Percentiles rank a stretch among this genome's conserved stretches.
Evolutionary conservation across 78 protist species (phyloP).

Genomic region (Pelomyxa schiedti): DNA sequence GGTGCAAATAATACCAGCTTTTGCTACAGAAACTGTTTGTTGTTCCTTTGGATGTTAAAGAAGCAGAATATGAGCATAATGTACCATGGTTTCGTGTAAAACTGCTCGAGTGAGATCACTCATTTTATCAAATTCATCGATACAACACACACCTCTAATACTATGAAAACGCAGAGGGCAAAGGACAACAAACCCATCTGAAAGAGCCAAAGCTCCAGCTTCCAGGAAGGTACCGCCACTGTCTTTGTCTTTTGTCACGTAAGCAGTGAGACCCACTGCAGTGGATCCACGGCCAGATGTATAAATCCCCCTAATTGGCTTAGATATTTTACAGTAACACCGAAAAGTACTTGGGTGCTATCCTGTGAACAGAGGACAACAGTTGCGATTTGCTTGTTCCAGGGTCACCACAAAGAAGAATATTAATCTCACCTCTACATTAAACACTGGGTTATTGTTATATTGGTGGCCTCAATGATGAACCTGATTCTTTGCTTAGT

Average conservation of each 20-base stretch:
- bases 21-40: slow-evolving; percentile 99
- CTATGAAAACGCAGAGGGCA: too few species aligned
- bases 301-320: slow-evolving; percentile 97
- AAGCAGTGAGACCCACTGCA: slow-evolving; percentile 99
- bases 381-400: slow-evolving; percentile 97
- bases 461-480: too few species aligned
- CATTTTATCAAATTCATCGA: slow-evolving; percentile 99
- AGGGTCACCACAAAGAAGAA: slow-evolving; percentile 98
- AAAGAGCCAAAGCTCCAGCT: slow-evolving; percentile 83
- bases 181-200: too few species aligned
- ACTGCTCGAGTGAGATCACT: slow-evolving; percentile 87
- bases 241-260: slow-evolving; percentile 88
- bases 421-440: slow-evolving; percentile 93
- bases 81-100: slow-evolving; percentile 95
- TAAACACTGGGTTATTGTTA: too few species aligned
- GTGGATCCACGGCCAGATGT: slow-evolving; percentile 97
- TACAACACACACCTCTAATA: slow-evolving; percentile 98
- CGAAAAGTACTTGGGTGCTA: background rate
- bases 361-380: slow-evolving; percentile 84
- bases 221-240: slow-evolving; percentile 90
- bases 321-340: background rate
- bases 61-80: background rate
- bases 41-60: slow-evolving; percentile 73
- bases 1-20: slow-evolving; percentile 97
- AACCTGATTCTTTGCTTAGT: slow-evolving; percentile 15